Evolutionary conservation across 2,329 filamentous ascomycete species (phyloP).

Genomic region (Coniochaeta sp.): DNA sequence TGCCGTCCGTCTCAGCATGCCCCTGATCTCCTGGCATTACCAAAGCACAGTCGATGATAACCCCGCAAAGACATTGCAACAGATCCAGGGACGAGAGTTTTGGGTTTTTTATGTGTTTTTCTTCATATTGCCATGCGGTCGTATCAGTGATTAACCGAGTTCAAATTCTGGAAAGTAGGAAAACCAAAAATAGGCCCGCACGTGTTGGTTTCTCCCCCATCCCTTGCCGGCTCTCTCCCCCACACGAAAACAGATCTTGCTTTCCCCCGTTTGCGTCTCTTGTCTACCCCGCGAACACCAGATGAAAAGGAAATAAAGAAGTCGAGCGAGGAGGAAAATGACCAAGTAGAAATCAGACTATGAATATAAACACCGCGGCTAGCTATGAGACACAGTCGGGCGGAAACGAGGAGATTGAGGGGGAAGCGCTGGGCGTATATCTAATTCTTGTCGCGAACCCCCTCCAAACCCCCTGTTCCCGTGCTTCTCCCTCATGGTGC

Average conservation of each 20-base stretch:
- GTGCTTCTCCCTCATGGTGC: neutral
- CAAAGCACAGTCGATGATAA: neutral
- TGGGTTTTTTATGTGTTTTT: neutral
- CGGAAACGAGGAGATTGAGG: neutral
- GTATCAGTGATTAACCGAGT: neutral
- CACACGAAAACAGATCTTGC: neutral
- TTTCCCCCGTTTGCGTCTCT: neutral
- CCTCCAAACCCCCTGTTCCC: neutral
- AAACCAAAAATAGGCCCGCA: neutral
- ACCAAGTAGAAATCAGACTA: neutral
- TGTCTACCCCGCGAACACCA: neutral
- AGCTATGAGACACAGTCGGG: neutral
- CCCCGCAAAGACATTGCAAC: neutral
- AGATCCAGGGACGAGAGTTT: neutral
- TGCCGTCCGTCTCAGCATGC: neutral
- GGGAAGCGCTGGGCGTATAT: neutral
- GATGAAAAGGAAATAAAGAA: neutral
- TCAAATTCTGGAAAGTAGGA: neutral
- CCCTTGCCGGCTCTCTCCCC: neutral
- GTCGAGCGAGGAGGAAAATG: neutral
- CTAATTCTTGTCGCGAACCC: neutral
- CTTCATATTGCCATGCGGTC: neutral
- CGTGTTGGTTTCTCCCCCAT: neutral
- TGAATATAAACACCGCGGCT: neutral
- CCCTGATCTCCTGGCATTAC: neutral